Evolutionary conservation across 257 asterid species (phyloP), one percentile per base, ranked within the genome.

Genomic region (Gentiana dahurica): DNA sequence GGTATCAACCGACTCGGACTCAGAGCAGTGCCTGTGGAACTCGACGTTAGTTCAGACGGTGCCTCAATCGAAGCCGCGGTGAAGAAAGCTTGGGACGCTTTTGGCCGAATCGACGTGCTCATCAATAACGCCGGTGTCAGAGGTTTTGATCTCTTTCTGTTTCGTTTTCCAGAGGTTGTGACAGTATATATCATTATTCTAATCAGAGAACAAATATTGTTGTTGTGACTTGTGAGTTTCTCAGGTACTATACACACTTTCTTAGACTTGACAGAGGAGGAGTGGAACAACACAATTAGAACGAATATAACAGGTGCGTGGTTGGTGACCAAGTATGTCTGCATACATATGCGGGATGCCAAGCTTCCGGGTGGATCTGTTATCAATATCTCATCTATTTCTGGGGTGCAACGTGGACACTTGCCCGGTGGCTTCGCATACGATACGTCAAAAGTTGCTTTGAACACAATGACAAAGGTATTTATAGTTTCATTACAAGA

Each of bases 91-190:
- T 79, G 87, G 87, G 68, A 62, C 39, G 78, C 78, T 1, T 82
- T 76, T 53, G 89, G 86, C 2, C 53, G 52, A 34, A 79, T 81
- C 47, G 77, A 79, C 55, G 80, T 55, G 46, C 63, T 81, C 66
- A 61, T 81, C 57, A 81, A 81, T 51, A 81, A 81, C 5, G 86
- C 86, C 15, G 87, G 81, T 34, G 4, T 80, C 51, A 67, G 84
- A 77, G 84, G 84, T 77, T 34, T 51, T 7, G 24, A 24, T 24
- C 24, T 24, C 24, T 24, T 24, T 24, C 24, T 24, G 24, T 24
- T 24, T 24, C 24, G 24, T 24, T 24, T 24, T 24, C 0, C 24
- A 24, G 24, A 24, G 0, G 24, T 24, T 24, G 24, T 24, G 24
- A 24, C 24, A 24, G 24, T 24, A n/a, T n/a, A n/a, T n/a, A 24